Evolutionary conservation across 73 alveolate genomes (phyloP).

Genomic region (Tetrahymena elliotti): DNA sequence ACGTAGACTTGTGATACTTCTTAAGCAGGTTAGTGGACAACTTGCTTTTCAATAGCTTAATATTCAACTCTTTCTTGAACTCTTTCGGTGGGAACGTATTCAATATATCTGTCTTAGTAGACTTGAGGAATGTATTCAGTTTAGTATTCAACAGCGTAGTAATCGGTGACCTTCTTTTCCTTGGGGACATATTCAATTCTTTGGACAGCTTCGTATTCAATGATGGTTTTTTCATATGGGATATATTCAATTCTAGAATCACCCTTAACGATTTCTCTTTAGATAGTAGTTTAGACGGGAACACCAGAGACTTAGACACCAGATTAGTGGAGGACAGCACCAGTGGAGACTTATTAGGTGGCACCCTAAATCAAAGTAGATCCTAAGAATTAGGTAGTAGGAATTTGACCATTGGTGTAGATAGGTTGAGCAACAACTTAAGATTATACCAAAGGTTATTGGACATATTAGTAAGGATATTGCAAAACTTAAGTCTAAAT

Average conservation of each 20-base stretch:
- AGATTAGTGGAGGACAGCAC: neutral
- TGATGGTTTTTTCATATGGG: slow-evolving; percentile 23
- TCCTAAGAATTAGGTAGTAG: neutral
- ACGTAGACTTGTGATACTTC: slow-evolving; percentile 17
- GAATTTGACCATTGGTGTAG: neutral
- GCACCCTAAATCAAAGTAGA: neutral
- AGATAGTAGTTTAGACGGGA: neutral
- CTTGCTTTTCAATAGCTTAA: slow-evolving; percentile 34
- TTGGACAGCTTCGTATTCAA: slow-evolving; percentile 40
- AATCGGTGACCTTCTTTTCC: slow-evolving; percentile 37
- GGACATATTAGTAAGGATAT: neutral
- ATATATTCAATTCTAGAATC: slow-evolving; percentile 40
- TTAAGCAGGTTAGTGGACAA: slow-evolving; percentile 26
- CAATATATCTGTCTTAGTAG: slow-evolving; percentile 32
- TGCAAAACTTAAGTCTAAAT: neutral
- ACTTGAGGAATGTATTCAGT: slow-evolving; percentile 40
- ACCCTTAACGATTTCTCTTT: slow-evolving; percentile 11
- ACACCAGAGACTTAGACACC: neutral
- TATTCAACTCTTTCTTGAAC: slow-evolving; percentile 41
- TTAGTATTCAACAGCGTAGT: slow-evolving; percentile 38
- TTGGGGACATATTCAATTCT: slow-evolving; percentile 21
- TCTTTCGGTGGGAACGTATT: slow-evolving; percentile 41
- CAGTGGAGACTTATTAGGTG: neutral
- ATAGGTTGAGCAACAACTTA: neutral
- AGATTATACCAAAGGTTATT: neutral